A percentile compares a stretch with the other conserved stretches of the same genome.
phyloP scores from a whole-genome alignment of 495 filamentous ascomycete species.

The Hypoxylon cercidicola region DNA sequence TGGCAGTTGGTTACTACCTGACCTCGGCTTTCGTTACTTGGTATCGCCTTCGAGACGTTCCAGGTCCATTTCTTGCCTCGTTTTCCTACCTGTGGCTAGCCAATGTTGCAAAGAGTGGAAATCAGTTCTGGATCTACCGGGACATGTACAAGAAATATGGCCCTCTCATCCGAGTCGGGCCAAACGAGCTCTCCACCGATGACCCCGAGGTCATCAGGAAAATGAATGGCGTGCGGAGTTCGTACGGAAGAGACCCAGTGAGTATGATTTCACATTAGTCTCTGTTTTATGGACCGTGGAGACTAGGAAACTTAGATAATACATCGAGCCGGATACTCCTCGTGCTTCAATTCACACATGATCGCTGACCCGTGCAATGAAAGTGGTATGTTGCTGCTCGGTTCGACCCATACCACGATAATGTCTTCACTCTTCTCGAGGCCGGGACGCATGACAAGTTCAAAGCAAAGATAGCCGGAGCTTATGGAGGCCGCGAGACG shows the following conservation, averaged over 20 bases:
- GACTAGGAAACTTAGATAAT: neutral
- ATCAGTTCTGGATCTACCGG: slow-evolving; percentile 29
- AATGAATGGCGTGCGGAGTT: slow-evolving; percentile 1
- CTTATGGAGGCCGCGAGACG: slow-evolving; percentile 40
- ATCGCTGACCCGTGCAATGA: slow-evolving; percentile 14
- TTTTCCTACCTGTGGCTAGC: slow-evolving; percentile 43
- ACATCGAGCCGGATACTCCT: neutral
- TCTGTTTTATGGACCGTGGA: neutral
- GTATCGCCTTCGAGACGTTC: slow-evolving; percentile 43
- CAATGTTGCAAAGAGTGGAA: slow-evolving; percentile 29
- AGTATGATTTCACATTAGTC: slow-evolving; percentile 6
- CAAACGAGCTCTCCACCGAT: slow-evolving; percentile 52
- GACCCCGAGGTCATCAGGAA: slow-evolving; percentile 54
- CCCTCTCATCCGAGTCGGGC: slow-evolving; percentile 56
- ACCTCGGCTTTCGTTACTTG: slow-evolving; percentile 19
- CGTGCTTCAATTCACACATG: neutral
- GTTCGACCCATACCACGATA: slow-evolving; percentile 54
- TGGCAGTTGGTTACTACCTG: slow-evolving; percentile 11
- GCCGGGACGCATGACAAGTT: slow-evolving; percentile 41
- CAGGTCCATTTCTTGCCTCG: slow-evolving; percentile 44
- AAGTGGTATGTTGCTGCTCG: slow-evolving; percentile 56
- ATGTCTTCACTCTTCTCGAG: slow-evolving; percentile 47
- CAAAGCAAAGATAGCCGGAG: slow-evolving; percentile 42
- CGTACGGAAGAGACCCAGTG: slow-evolving; percentile 47
- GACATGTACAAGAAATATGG: slow-evolving; percentile 41